Base-by-base conservation (phyloP, 2,329 filamentous ascomycete genomes). In the Davidsoniella australis region DNA sequence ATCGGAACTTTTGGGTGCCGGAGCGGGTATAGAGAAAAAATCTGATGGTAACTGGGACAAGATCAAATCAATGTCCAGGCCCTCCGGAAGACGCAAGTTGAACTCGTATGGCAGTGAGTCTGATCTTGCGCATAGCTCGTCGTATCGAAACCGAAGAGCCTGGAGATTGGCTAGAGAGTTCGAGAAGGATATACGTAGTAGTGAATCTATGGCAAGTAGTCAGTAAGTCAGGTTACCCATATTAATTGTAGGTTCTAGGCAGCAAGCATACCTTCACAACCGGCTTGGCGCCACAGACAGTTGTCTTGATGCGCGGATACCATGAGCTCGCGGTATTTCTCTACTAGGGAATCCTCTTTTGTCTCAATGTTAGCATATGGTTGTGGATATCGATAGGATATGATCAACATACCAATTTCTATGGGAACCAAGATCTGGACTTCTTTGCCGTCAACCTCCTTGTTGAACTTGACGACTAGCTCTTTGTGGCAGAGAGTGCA, bases 401-500 rank as follows among this genome's bases (percentile, higher is more conserved):
- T 5, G 20, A 23, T 23, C 5, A 20, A 52, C 62, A 26, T 54
- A 68, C 65, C 64, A 43, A 85, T 76, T 55, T 82, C 77, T 5
- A 78, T 75, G 1, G 77, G 71, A 5, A 71, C 65, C 43, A 72
- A 59, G 2, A 75, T 70, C 1, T 69, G 60, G 1, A 72, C 65
- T 56, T 77, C 70, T 53, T 69, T 71, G 10, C 74, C 75, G 37
- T 76, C 71, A 3, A 69, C 65, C 50, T 72, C 71, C 58, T 73
- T 76, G 57, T 75, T 80, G 33, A 94, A 68, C 64, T 84, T 86
- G 47, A 96, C 83, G 4, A 91, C 75, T 39, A 95, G 70, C 57
- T 93, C 84, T 58, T 82, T 81, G 59, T 82, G 81, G 59, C 91
- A 98, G 2, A 88, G 77, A 39, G 82, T 80, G 61, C 91, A 98